Base-by-base conservation (phyloP, 2,329 filamentous ascomycete genomes). In the Alternaria ethzedia region DNA sequence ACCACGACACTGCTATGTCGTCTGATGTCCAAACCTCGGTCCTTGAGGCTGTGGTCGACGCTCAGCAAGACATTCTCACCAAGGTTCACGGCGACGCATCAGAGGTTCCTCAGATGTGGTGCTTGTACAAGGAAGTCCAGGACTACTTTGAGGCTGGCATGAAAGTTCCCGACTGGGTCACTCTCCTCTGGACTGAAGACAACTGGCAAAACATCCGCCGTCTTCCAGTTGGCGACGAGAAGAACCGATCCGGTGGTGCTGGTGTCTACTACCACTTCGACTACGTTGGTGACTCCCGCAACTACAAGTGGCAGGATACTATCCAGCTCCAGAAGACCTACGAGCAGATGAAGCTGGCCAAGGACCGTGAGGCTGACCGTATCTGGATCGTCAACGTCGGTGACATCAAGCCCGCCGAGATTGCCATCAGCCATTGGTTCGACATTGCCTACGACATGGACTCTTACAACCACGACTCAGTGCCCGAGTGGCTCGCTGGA, bases 41-140 rank as follows among this genome's bases (percentile, higher is more conserved):
- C 65, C 83, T 92, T 8, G 85, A 89, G 68, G 83, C 84, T 17
- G 84, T 91, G 25, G 88, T 92, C 3, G 70, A 82, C 4, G 84
- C 87, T 30, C 89, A 92, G 74, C 83, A 87, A 54, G 74, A 84
- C 10, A 89, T 89, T 61, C 82, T 90, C 46, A 82, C 81, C 20
- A 82, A 86, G 3, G 86, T 90, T 0, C 84, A 90, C 46, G 83
- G 83, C 12, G 78, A 82, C 59, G 79, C 83, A 67, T 85, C 83
- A 5, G 80, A 83, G 2, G 85, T 90, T 0, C 89, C 90, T 6
- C 90, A 92, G 77, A 85, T 89, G 79, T 92, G 90, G 89, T 91
- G 89, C 70, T 79, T 92, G 64, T 93, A 92, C 79, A 92, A 91
- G 74, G 90, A 93, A 74, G 89, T 93, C 2, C 89, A 90, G 78